Conservation (phyloP, 345 rosid species). For the Toxicodendron radicans region DNA sequence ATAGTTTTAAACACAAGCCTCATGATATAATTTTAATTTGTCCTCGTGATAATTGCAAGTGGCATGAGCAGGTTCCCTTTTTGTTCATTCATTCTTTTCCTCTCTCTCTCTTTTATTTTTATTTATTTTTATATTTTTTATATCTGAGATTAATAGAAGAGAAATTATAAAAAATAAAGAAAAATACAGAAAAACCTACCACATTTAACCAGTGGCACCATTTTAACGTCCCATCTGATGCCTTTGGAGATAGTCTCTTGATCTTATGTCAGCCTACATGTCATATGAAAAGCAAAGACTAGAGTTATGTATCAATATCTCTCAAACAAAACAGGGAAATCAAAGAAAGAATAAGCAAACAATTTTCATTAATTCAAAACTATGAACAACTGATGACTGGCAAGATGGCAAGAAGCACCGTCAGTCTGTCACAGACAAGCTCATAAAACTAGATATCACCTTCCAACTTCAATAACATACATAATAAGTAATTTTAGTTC, state of each 20-base stretch:
- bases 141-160: background rate
- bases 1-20: background rate
- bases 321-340: conserved; percentile 1
- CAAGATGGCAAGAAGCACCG: conserved; percentile 2
- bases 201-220: conserved; percentile 19
- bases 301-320: background rate
- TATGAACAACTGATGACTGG: background rate
- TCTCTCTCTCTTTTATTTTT: too few species aligned
- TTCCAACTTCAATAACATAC: conserved; percentile 10
- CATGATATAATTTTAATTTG: background rate
- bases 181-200: conserved; percentile 13
- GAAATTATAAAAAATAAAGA: background rate
- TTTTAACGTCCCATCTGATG: conserved; percentile 31
- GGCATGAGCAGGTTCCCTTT: background rate
- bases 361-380: background rate
- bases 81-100: background rate
- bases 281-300: background rate
- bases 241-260: conserved; percentile 60
- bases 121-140: too few species aligned
- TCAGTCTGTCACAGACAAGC: background rate
- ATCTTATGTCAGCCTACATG: conserved; percentile 77
- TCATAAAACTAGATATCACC: background rate
- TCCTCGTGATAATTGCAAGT: background rate
- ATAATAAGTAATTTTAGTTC: background rate
- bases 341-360: background rate